Evolutionary conservation across 495 filamentous ascomycete genomes (phyloP), one percentile per base, ranked within the genome.

Genomic region (Neohortaea acidophila): DNA sequence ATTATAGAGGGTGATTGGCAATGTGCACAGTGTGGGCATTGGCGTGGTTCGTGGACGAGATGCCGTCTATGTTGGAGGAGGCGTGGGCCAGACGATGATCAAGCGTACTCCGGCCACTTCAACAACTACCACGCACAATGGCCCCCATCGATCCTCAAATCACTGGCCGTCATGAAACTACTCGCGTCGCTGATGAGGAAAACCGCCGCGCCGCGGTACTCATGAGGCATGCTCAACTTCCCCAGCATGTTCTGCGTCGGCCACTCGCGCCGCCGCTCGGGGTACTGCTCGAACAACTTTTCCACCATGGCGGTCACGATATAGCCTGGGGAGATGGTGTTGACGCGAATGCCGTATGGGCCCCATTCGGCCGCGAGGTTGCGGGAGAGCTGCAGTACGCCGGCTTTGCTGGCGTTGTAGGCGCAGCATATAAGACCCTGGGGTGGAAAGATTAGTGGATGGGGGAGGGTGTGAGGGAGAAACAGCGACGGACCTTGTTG

Each of bases 291-390:
- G 48, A 92, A 87, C 21, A 92, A 65, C 31, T 73, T 69, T 53
- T 80, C 74, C 9, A 87, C 83, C 84, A 93, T 91, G 22, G 72
- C 69, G n/a, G 85, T 93, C 36, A 89, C 73, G 47, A 94, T 94
- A 55, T 96, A 96, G 22, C 87, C 87, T 0, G 87, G 87, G 11
- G 83, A 92, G 50, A 94, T 77, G 27, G 85, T 91, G 63, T 96
- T 96, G 44, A 94, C 85, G 2, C 87, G 80, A 57, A 96, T 94
- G 36, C 77, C 79, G 57, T 87, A 70, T 32, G 60, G 52, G 19
- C 87, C 87, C 87, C 87, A 87, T 57, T 91, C 83, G 21, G 72
- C 57, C 4, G 85, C 87, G n/a, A 94, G 69, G 58, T 84, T 87
- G 50, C 80, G 77, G 6, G 64, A 75, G 3, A 94, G 74, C 52